Conservation (phyloP, 2,329 filamentous ascomycete genomes). For the Cryphonectria naterciae region DNA sequence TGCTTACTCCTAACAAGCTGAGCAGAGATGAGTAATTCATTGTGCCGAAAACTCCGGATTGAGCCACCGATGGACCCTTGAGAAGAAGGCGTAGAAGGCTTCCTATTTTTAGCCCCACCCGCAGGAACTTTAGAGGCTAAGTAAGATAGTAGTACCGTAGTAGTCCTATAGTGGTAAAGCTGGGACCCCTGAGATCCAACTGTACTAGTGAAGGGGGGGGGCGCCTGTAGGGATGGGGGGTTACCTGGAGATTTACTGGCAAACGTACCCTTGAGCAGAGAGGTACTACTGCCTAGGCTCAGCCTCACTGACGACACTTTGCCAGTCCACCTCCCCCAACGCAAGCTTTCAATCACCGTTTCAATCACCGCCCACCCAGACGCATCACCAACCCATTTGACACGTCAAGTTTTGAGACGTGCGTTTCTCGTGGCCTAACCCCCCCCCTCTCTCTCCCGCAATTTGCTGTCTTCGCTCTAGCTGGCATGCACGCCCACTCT, state of each 20-base stretch:
- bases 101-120: slow-evolving; percentile 9
- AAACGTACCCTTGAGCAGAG: background rate
- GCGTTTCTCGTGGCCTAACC: background rate
- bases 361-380: background rate
- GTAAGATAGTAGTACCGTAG: background rate
- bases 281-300: background rate
- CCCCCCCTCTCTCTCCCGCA: too few species aligned
- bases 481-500: background rate
- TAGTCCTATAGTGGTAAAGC: background rate
- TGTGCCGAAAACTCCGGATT: background rate
- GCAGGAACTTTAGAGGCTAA: background rate
- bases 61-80: background rate
- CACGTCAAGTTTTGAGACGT: background rate
- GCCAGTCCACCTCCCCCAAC: background rate
- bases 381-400: background rate
- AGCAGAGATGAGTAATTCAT: background rate
- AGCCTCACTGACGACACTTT: slow-evolving; percentile 15
- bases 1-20: background rate
- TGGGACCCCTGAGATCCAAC: slow-evolving; percentile 3
- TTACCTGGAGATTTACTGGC: background rate
- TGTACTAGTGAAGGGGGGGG: background rate
- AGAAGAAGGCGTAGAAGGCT: too few species aligned
- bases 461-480: background rate
- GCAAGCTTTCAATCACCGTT: background rate
- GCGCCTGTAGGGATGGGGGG: background rate